phyloP scores from a whole-genome alignment of 2,329 filamentous ascomycete genomes.

The Fusarium tupiense region DNA sequence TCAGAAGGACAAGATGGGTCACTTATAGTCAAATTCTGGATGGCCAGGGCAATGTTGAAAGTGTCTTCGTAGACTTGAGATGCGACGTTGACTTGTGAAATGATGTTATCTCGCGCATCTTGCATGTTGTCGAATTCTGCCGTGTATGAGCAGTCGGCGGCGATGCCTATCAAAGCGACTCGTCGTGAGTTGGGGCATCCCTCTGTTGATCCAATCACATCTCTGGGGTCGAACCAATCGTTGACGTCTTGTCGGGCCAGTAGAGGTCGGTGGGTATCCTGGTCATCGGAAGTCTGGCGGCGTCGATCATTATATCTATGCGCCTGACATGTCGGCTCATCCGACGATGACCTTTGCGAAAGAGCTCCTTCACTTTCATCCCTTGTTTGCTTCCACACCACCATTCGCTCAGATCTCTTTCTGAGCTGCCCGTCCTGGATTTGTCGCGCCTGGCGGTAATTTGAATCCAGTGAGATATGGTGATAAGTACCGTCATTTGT shows the following conservation, averaged over 20 bases:
- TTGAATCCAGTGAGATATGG: slow-evolving; percentile 30
- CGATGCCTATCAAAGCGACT: slow-evolving; percentile 89
- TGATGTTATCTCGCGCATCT: slow-evolving; percentile 73
- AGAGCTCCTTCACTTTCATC: neutral
- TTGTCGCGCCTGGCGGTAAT: neutral
- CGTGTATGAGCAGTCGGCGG: slow-evolving; percentile 87
- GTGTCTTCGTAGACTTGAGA: slow-evolving; percentile 83
- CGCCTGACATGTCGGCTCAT: neutral
- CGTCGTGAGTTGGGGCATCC: slow-evolving; percentile 84
- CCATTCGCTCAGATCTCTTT: slow-evolving; percentile 1
- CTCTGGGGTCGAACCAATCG: neutral
- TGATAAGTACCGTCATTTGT: slow-evolving; percentile 20
- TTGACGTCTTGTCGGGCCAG: neutral
- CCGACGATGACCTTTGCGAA: neutral
- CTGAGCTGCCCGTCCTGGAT: rapidly evolving
- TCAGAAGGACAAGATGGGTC: slow-evolving; percentile 72
- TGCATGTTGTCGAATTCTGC: slow-evolving; percentile 70
- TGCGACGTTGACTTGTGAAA: slow-evolving; percentile 83
- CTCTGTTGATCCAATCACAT: slow-evolving; percentile 72
- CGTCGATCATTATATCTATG: neutral
- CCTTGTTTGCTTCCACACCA: slow-evolving; percentile 27
- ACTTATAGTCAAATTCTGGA: slow-evolving; percentile 81
- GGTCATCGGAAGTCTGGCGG: neutral
- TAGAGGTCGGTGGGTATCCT: neutral
- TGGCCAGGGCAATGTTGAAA: slow-evolving; percentile 88